Conservation (phyloP, 1,139 yeast genomes). For the Candida labiduridarum region DNA sequence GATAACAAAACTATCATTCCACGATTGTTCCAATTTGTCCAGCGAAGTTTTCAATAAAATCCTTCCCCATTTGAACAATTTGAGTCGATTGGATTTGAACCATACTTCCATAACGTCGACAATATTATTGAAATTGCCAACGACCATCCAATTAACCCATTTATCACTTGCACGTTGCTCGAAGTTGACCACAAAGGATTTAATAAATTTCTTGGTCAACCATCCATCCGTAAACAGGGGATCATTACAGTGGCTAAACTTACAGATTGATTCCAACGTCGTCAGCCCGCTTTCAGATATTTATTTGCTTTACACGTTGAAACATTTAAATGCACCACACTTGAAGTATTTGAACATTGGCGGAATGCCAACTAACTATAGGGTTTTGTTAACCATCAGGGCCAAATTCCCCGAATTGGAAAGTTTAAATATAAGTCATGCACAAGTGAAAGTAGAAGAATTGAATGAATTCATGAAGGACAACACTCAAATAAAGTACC, state of each 20-base stretch:
- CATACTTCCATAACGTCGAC: constrained; percentile 76
- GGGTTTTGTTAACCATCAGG: constrained; percentile 57
- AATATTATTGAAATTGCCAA: constrained; percentile 52
- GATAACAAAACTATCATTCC: constrained; percentile 67
- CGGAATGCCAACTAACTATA: constrained; percentile 67
- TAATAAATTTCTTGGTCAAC: constrained; percentile 68
- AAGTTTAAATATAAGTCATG: constrained; percentile 65
- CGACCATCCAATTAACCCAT: constrained; percentile 66
- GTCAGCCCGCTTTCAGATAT: constrained; percentile 62
- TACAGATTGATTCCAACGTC: constrained; percentile 72
- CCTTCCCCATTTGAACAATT: constrained; percentile 57
- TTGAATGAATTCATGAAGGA: constrained; percentile 50
- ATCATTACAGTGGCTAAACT: constrained; percentile 71
- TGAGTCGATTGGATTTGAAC: constrained; percentile 74
- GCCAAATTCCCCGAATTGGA: constrained; percentile 56
- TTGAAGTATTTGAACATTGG: constrained; percentile 67
- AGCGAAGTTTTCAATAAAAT: constrained; percentile 56
- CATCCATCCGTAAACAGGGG: constrained; percentile 69
- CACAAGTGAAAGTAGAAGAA: constrained; percentile 51
- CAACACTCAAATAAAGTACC: constrained; percentile 25
- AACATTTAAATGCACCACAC: constrained; percentile 53
- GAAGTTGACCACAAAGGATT: constrained; percentile 70
- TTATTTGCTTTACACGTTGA: constrained; percentile 59
- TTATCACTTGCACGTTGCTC: constrained; percentile 80
- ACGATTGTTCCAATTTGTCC: constrained; percentile 83